These are phyloP conservation scores for Meira nashicola DNA, from an alignment of 1,284 basidiomycete genomes.

Conservation along the genomic window DNA sequence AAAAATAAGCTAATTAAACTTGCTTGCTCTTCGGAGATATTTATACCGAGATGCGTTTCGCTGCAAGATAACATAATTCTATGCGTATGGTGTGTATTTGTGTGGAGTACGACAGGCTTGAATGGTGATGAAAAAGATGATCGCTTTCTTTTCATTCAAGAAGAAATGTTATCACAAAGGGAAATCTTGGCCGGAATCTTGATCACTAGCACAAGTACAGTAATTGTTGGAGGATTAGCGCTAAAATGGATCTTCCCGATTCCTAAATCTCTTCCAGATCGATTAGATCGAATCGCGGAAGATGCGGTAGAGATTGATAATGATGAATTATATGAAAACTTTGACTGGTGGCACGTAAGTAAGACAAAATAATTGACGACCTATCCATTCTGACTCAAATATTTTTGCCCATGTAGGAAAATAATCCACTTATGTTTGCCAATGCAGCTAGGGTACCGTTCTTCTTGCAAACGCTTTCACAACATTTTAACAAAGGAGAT, in stretches of 20 bases:
- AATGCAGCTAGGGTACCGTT: slow-evolving; percentile 27
- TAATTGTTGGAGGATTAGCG: too few species aligned
- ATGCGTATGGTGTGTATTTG: too few species aligned
- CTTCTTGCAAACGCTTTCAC: slow-evolving; percentile 16
- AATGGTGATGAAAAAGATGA: too few species aligned
- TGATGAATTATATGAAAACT: slow-evolving; percentile 20
- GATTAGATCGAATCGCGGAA: slow-evolving; percentile 44
- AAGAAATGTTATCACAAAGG: too few species aligned
- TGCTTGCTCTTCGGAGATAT: too few species aligned
- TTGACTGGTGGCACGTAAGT: slow-evolving; percentile 19
- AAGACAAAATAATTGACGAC: not conserved
- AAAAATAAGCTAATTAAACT: too few species aligned
- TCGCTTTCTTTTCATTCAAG: too few species aligned
- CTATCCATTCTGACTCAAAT: not conserved
- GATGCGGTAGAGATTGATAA: slow-evolving; percentile 30
- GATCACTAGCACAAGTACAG: too few species aligned
- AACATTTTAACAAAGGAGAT: slow-evolving; percentile 15
- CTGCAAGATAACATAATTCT: too few species aligned
- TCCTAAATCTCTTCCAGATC: slow-evolving; percentile 23
- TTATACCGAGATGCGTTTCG: too few species aligned
- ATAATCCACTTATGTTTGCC: slow-evolving; percentile 16
- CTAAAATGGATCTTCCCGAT: not conserved
- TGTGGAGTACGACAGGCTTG: too few species aligned
- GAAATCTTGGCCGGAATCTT: too few species aligned
- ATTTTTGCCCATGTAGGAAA: slow-evolving; percentile 5